phyloP scores from a whole-genome alignment of 768 basidiomycete genomes.

The Austroboletus festivus region DNA sequence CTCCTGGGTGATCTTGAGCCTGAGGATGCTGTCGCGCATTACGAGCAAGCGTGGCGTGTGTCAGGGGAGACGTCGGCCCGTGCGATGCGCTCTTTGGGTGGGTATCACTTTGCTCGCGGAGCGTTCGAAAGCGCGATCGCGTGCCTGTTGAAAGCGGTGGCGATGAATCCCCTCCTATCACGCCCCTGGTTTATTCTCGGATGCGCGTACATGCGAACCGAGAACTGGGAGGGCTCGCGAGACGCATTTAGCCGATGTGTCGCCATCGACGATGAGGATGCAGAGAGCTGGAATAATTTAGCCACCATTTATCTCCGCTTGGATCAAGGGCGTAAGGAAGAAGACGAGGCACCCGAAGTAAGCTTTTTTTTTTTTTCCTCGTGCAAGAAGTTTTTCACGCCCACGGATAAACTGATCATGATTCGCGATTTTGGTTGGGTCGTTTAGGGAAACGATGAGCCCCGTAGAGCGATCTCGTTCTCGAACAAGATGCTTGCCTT shows the following conservation, averaged over 20 bases:
- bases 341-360: constrained; percentile 21
- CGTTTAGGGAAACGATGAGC: constrained; percentile 21
- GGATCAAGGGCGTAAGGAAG: constrained; percentile 42
- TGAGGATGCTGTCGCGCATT: constrained; percentile 65
- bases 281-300: constrained; percentile 97
- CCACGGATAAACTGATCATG: constrained; percentile 7
- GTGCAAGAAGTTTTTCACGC: not conserved
- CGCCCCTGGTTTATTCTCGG: constrained; percentile 97
- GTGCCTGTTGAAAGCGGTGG: constrained; percentile 71
- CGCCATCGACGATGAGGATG: constrained; percentile 91
- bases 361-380: constrained; percentile 1
- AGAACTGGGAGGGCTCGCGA: constrained; percentile 81
- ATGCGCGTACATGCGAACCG: constrained; percentile 77
- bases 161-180: constrained; percentile 84
- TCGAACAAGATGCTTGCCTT: constrained; percentile 85
- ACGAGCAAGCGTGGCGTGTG: constrained; percentile 79
- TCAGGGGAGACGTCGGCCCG: constrained; percentile 80
- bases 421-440: not conserved
- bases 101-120: constrained; percentile 67
- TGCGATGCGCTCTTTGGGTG: constrained; percentile 90
- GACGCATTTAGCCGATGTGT: constrained; percentile 86
- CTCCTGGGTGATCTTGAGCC: constrained; percentile 90
- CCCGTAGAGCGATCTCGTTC: constrained; percentile 46
- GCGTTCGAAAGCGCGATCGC: constrained; percentile 61
- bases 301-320: constrained; percentile 91